Evolutionary conservation across 805 yeast species (phyloP), one percentile per base, ranked within the genome.

Genomic region (Kazachstania psychrophila): DNA sequence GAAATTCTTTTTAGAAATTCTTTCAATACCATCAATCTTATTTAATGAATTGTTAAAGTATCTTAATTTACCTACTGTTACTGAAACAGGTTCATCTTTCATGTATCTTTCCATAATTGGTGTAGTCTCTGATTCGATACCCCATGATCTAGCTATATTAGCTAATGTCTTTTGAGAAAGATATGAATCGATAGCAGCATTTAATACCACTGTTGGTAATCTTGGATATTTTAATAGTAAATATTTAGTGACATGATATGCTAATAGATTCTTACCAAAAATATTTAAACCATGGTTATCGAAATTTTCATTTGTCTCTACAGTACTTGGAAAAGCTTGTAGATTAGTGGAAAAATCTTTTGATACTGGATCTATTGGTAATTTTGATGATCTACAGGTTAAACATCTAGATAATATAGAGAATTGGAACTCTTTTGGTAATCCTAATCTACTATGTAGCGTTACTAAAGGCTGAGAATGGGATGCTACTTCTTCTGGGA

Each of bases 161-260:
- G 74, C 65, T 39, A 92, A 66, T 0, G 86, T 70, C 12, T 68
- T 71, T 24, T 75, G 72, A 3, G 89, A 83, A 53, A 82, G 70
- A 54, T 77, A 83, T 1, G 92, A 72, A 47, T 83, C 79, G 7
- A 82, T 77, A 0, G 94, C 84, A 6, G 78, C 75, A 48, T 78
- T 75, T 39, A 86, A 71, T 19, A 88, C 79, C 7, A 76, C 72
- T 43, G 80, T 70, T 13, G 99, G 98, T 34, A 92, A 69, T 56
- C 99, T 75, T 37, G 99, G 99, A 58, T 87, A 87, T 46, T 72
- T 75, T 34, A 77, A 61, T 49, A 86, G 64, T 41, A 89, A 65
- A 48, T 81, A 65, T 58, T 86, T 94, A 15, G 82, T 70, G 4
- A 77, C 80, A 51, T 84, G 80, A 58, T 77, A 85, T 10, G 79